phyloP scores from a whole-genome alignment of 1,284 basidiomycete genomes.

The Moniliella sp. region DNA sequence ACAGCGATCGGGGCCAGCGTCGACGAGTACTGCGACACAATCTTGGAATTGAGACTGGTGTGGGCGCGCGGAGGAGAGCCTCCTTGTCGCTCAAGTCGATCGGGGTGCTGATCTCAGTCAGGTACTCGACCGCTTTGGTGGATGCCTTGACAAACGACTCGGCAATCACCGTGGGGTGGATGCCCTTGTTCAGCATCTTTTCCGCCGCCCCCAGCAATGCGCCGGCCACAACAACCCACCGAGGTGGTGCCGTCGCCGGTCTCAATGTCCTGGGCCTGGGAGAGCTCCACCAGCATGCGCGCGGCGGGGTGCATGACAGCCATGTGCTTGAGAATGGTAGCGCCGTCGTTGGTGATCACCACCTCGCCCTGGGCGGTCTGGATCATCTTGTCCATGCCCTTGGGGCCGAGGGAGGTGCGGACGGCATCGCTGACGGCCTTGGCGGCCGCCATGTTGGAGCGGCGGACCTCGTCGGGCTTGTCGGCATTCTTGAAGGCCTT shows the following conservation, averaged over 20 bases:
- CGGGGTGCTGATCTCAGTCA: conserved; percentile 76
- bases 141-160: conserved; percentile 86
- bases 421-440: too few relatives aligned
- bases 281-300: conserved; percentile 86
- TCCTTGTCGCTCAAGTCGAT: conserved; percentile 75
- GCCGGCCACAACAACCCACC: conserved; percentile 90
- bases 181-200: conserved; percentile 78
- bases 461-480: conserved; percentile 33
- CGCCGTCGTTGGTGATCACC: conserved; percentile 95
- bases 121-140: conserved; percentile 72
- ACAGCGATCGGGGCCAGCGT: conserved; percentile 92
- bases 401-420: too few relatives aligned
- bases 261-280: conserved; percentile 91
- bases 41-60: conserved; percentile 89
- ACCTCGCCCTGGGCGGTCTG: conserved; percentile 90
- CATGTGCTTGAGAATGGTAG: conserved; percentile 89
- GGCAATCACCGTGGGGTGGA: conserved; percentile 91
- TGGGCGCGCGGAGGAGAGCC: conserved; percentile 73
- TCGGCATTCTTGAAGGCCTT: conserved; percentile 34
- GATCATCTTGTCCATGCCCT: conserved; percentile 99
- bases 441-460: conserved; percentile 26
- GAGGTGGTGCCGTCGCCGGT: conserved; percentile 98
- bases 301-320: conserved; percentile 94
- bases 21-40: too few relatives aligned
- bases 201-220: conserved; percentile 78